Base-by-base conservation (phyloP, 768 basidiomycete species). In the Terana coerulea region DNA sequence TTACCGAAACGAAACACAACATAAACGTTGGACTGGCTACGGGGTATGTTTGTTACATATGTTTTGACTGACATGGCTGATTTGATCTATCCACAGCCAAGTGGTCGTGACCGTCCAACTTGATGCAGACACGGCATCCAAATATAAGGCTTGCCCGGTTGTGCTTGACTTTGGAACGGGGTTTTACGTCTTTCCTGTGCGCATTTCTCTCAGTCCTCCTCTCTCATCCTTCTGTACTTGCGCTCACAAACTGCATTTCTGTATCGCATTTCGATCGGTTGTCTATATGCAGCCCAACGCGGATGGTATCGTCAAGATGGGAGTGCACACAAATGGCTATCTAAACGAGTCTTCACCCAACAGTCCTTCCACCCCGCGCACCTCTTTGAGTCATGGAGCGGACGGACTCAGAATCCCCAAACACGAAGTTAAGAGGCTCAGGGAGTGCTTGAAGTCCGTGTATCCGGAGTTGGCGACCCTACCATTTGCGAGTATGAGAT, bases 101-200 rank as follows among this genome's bases (percentile, higher is more conserved):
- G 80, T 77, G 50, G 61, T 93, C n/a, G 88, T 80, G 1, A 86
- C 76, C 63, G 72, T 95, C 33, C 86, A 88, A 56, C 78, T 98
- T n/a, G 78, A 75, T 1, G 62, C 72, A 21, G 80, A 88, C 58
- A 91, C 95, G 63, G 83, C 75, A 0, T 72, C 76, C 7, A 52
- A 57, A 2, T 95, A 93, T 65, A 71, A 71, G 37, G 65, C 74
- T 5, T 75, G 75, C 51, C 86, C 87, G n/a, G 80, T 93, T 26
- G 72, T 89, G 30, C 64, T 95, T 53, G 80, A 94, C 66, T 85
- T 88, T 48, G 67, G 72, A 11, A 72, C 83, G 34, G 90, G 86
- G 3, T 88, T 88, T 63, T 95, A 95, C 68, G 64, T 84, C 29
- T 91, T 95, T 67, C 94, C 91, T 3, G 90, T 91, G 62, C 58